Evolutionary conservation across 116 monocot genomes (phyloP).

Genomic region (Dioscorea cayenensis): DNA sequence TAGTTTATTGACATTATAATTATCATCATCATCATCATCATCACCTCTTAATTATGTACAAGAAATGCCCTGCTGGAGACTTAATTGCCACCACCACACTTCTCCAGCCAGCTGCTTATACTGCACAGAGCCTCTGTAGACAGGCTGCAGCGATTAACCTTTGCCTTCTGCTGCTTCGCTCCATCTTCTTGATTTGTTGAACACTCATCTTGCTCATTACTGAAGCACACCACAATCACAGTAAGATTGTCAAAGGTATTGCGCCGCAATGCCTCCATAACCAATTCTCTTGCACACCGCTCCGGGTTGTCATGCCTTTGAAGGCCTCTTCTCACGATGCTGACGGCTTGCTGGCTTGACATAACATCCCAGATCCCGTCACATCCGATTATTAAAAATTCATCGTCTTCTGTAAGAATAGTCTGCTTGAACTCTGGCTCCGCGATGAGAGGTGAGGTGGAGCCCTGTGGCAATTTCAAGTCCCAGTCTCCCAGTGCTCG

Average conservation of each 20-base stretch:
- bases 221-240: conserved; percentile 63
- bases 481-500: conserved; percentile 85
- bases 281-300: conserved; percentile 57
- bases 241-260: conserved; percentile 64
- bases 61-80: neutral
- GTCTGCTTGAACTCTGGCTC: conserved; percentile 55
- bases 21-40: neutral
- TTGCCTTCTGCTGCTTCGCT: conserved; percentile 7
- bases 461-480: conserved; percentile 36
- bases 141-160: conserved; percentile 47
- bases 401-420: conserved; percentile 51
- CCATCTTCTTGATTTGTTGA: neutral
- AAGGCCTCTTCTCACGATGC: conserved; percentile 46
- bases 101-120: conserved; percentile 46
- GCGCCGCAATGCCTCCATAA: conserved; percentile 48
- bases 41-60: neutral
- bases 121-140: conserved; percentile 61
- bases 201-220: conserved; percentile 13
- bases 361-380: conserved; percentile 90
- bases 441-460: conserved; percentile 52
- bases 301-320: conserved; percentile 62
- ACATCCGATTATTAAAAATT: conserved; percentile 75
- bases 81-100: conserved; percentile 1
- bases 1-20: too few species aligned
- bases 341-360: conserved; percentile 61